Percentiles rank a stretch among this genome's conserved stretches.
phyloP scores from a whole-genome alignment of 106 monocot species.

The Hemerocallis citrina region DNA sequence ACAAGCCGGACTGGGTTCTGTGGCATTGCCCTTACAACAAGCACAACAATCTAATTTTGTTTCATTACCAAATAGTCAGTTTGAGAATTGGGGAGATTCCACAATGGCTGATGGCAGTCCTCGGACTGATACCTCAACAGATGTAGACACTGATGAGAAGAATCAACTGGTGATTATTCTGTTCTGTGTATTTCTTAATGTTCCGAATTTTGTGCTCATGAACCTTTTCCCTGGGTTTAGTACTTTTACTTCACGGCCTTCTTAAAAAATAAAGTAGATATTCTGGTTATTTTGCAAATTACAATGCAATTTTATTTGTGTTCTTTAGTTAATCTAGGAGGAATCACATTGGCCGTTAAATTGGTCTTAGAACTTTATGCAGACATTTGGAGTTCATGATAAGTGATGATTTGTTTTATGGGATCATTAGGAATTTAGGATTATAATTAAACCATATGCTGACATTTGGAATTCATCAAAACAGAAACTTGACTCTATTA shows the following conservation, averaged over 20 bases:
- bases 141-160: slow-evolving; percentile 46
- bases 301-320: background rate
- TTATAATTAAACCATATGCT: too few relatives aligned
- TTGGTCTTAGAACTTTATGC: too few relatives aligned
- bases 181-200: background rate
- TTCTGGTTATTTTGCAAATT: too few relatives aligned
- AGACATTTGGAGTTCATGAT: too few relatives aligned
- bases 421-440: too few relatives aligned
- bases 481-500: too few relatives aligned
- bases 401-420: too few relatives aligned
- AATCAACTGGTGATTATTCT: slow-evolving; percentile 33
- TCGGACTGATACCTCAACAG: slow-evolving; percentile 58
- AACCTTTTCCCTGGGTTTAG: background rate
- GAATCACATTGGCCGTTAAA: too few relatives aligned
- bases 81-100: slow-evolving; percentile 44
- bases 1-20: slow-evolving; percentile 17
- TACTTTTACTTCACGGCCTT: background rate
- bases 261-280: too few relatives aligned
- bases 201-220: background rate
- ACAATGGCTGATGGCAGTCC: slow-evolving; percentile 63
- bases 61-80: slow-evolving; percentile 13
- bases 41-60: background rate
- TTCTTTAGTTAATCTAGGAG: background rate
- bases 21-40: slow-evolving; percentile 5
- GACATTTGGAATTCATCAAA: too few relatives aligned